These are phyloP conservation scores for Kickxella alabastrina DNA, from an alignment of 192 early-diverging fungal genomes.

Conservation along the genomic window DNA sequence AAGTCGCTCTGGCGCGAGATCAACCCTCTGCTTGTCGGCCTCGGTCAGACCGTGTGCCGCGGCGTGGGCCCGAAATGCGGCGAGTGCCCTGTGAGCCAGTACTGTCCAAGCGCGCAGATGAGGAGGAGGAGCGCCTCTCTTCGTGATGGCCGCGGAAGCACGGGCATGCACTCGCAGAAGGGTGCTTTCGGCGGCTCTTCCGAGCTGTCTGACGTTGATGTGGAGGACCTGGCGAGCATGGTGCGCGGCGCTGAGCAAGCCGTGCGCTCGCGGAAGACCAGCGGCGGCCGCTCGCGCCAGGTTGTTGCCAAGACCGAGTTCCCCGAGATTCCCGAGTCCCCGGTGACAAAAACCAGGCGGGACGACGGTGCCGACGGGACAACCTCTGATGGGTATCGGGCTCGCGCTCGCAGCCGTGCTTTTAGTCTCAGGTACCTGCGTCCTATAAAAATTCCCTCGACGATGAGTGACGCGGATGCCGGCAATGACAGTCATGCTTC, in stretches of 20 bases:
- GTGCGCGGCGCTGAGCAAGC: conserved; percentile 45
- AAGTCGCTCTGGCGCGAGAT: conserved; percentile 79
- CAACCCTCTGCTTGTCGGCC: conserved; percentile 87
- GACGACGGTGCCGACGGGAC: not conserved
- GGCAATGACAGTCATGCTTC: not conserved
- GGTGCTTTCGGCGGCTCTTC: conserved; percentile 23
- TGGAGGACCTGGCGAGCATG: conserved; percentile 48
- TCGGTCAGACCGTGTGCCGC: conserved; percentile 80
- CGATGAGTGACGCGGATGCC: not conserved
- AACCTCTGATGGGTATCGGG: conserved; percentile 4
- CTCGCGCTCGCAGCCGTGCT: conserved; percentile 13
- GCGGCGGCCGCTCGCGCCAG: conserved; percentile 27
- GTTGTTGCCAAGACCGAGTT: conserved; percentile 19
- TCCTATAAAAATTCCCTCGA: conserved; percentile 11
- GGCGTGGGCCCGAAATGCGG: conserved; percentile 71
- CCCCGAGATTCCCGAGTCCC: conserved; percentile 38
- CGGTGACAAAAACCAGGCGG: not conserved
- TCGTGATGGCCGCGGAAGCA: conserved; percentile 4
- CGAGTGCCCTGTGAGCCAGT: conserved; percentile 72
- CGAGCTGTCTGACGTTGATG: conserved; percentile 37
- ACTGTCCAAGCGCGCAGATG: conserved; percentile 56
- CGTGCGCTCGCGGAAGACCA: conserved; percentile 40
- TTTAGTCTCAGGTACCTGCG: conserved; percentile 6
- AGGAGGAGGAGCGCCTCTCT: conserved; percentile 3
- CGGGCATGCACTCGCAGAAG: conserved; percentile 13